Evolutionary conservation across 345 rosid genomes (phyloP), one percentile per base, ranked within the genome.

Genomic region (Eucalyptus marginata): DNA sequence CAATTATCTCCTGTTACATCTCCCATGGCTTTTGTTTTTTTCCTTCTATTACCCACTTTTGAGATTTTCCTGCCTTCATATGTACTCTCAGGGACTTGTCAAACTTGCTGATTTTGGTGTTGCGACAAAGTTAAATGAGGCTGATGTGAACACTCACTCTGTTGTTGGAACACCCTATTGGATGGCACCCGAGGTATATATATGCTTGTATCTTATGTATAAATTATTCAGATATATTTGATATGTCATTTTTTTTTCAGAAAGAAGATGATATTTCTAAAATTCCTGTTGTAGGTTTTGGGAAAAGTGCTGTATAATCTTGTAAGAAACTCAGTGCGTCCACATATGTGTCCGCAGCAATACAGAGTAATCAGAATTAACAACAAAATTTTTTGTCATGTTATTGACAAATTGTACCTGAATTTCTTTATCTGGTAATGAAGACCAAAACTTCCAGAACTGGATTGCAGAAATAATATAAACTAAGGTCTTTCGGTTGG

Each of bases 71-170:
- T 76, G 47, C 47, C 84, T 40, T 76, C 47, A 76, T 76, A 36
- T 76, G 47, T 76, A 76, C 88, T 91, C 91, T 86, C 91, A 97
- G 99, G 97, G 99, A 88, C 99, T 98, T 79, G 99, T 98, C 86
- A 98, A 98, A 93, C 99, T 98, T 93, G 99, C 99, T 93, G 99
- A 97, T 93, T 98, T 98, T 95, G 99, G 99, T 91, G 99, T 98
- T 90, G 99, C 99, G 24, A 98, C 99, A 88, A 98, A 98, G 93
- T 93, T 98, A 88, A 98, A 95, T 47, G 99, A 98, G 93, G 99
- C 99, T 91, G 99, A 98, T 93, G 95, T 96, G 86, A 96, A 97
- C 91, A 98, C 99, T 44, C 99, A 95, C 92, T 97, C 99, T 44
- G 99, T 98, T 89, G 99, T 95, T 91, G 99, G 99, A 92, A 96